A percentile compares a stretch with the other conserved stretches of the same genome.
phyloP scores from a whole-genome alignment of 2,329 filamentous ascomycete species.

The Colletotrichum lupini region DNA sequence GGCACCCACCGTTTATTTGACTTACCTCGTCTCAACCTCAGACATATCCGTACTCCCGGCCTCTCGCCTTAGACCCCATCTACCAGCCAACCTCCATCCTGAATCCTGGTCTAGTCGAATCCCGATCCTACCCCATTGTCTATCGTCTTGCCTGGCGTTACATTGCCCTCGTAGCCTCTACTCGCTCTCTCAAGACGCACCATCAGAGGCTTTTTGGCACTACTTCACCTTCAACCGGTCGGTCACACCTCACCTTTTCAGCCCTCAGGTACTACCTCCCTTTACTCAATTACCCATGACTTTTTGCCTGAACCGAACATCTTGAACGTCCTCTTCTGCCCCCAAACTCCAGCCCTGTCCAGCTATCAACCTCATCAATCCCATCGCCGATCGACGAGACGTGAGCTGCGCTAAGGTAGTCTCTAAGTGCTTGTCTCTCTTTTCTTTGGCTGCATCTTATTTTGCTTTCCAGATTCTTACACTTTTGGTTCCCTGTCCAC shows the following conservation, averaged over 20 bases:
- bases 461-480: neutral
- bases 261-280: neutral
- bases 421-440: neutral
- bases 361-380: constrained; percentile 9
- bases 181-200: neutral
- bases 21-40: constrained; percentile 1
- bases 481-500: neutral
- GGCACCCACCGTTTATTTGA: constrained; percentile 6
- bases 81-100: neutral
- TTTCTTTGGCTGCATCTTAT: neutral
- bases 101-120: too few relatives aligned
- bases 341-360: neutral
- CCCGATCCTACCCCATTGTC: neutral
- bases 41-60: constrained; percentile 2
- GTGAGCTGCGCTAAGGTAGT: neutral
- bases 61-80: neutral
- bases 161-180: neutral
- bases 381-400: constrained; percentile 5
- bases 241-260: neutral
- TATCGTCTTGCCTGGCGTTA: neutral
- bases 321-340: neutral
- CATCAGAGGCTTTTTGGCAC: neutral
- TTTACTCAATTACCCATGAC: neutral
- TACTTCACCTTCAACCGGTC: neutral
- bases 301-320: neutral